Conservation (phyloP, 1,284 basidiomycete genomes). For the Takashimella koratensis region DNA sequence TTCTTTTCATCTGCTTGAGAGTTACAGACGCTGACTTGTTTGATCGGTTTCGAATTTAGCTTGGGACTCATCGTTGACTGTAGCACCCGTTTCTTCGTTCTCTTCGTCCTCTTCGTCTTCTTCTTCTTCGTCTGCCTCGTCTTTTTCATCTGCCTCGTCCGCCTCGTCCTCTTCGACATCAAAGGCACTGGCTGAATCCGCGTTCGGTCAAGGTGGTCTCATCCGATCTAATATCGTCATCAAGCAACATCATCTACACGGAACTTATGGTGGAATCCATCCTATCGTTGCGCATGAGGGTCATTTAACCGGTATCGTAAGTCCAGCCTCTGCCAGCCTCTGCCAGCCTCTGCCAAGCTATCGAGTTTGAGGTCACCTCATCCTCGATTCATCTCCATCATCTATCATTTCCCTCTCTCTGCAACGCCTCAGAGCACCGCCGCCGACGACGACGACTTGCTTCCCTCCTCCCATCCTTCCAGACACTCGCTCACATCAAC, state of each 20-base stretch:
- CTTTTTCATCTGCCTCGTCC: background rate
- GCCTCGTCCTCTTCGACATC: background rate
- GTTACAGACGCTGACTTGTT: no score
- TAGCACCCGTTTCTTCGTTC: no score
- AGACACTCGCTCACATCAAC: no score
- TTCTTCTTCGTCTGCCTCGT: background rate
- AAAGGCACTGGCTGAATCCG: background rate
- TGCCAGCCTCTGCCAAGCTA: no score
- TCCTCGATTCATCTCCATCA: background rate
- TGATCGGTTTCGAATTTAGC: no score
- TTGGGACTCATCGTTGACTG: no score
- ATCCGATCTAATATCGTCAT: constrained; percentile 79
- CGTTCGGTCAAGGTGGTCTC: constrained; percentile 30
- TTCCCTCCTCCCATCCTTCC: constrained; percentile 1
- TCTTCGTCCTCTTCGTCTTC: background rate
- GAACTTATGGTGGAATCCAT: constrained; percentile 72
- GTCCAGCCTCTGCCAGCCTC: no score
- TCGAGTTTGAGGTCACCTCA: background rate
- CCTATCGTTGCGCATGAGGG: constrained; percentile 69
- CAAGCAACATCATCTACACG: constrained; percentile 61
- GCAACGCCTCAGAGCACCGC: no score
- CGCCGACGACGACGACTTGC: background rate
- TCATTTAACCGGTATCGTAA: constrained; percentile 66
- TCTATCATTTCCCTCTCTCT: background rate
- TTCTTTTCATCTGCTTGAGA: no score